Evolutionary conservation across 1,284 basidiomycete genomes (phyloP), one percentile per base, ranked within the genome.

Genomic region (Moesziomyces globuligerus): DNA sequence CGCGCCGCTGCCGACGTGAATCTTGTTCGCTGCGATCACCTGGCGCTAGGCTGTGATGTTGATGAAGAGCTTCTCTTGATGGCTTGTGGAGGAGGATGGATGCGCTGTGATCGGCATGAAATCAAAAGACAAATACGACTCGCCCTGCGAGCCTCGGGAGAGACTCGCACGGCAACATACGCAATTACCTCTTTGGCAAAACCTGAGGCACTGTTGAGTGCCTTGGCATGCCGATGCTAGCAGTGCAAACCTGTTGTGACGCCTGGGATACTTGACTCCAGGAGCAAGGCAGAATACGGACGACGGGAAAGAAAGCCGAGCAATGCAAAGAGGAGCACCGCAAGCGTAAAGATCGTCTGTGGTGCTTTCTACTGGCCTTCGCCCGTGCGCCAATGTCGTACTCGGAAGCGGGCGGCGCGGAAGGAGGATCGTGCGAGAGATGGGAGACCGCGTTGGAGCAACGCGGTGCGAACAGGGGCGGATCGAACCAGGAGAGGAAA

Each of bases 191-290:
- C 48, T 66, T 58, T 59, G 62, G 55, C 62, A 58, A 51, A 40
- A 66, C 50, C 47, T 66, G 55, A 55, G 28, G 51, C 62, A 59
- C 62, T 59, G 26, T 66, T 55, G 62, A 66, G 55, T 59, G 62
- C 53, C 43, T 54, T 23, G 40, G 41, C 62, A 59, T 49, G 62
- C 62, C 55, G 62, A 66, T 58, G 26, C 36, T 37, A 34, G 26
- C 43, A 47, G 34, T 41, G 32, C 15, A 32, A 15, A 20, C 46
- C 54, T 54, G 54, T 54, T 46, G 18, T 20, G 42, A 24, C 34
- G 48, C 24, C 28, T 26, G 28, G 13, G 24, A 34, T 20, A 17
- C 21, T 26, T 28, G 29, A 23, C 17, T 24, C 29, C 28, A 32
- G 39, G 26, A 26, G 40, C 26, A 20, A n/a, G 41, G 28, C 24